These are phyloP conservation scores for Globisporangium irregulare DNA, from an alignment of 352 stramenopile species.

Conservation along the genomic window DNA sequence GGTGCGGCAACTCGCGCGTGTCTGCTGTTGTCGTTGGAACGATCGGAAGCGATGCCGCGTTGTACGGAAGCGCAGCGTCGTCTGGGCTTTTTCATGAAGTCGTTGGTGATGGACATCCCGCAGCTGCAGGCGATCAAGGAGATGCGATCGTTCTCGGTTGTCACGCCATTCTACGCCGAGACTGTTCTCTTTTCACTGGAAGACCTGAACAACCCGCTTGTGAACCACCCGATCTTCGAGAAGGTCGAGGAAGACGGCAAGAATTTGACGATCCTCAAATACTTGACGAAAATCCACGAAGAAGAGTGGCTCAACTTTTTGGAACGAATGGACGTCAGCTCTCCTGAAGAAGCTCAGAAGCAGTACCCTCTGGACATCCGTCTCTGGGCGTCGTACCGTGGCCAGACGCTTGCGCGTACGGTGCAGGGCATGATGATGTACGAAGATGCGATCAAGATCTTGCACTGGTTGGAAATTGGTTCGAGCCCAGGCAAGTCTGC, in stretches of 20 bases:
- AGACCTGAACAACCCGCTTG: slow-evolving; percentile 76
- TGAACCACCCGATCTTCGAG: slow-evolving; percentile 84
- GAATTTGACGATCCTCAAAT: slow-evolving; percentile 85
- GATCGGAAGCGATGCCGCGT: slow-evolving; percentile 64
- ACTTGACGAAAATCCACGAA: slow-evolving; percentile 80
- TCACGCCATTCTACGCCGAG: slow-evolving; percentile 84
- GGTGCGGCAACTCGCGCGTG: slow-evolving; percentile 64
- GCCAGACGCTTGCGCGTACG: slow-evolving; percentile 74
- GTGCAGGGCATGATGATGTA: slow-evolving; percentile 89
- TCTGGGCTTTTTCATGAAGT: slow-evolving; percentile 87
- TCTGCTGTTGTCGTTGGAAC: slow-evolving; percentile 62
- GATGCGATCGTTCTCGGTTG: slow-evolving; percentile 83
- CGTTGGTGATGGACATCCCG: slow-evolving; percentile 82
- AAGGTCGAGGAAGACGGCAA: slow-evolving; percentile 82
- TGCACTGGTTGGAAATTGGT: slow-evolving; percentile 84
- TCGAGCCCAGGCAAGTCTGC: slow-evolving; percentile 57
- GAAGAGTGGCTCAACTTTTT: slow-evolving; percentile 87
- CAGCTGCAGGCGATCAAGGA: slow-evolving; percentile 79
- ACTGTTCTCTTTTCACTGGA: slow-evolving; percentile 77
- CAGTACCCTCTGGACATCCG: slow-evolving; percentile 73
- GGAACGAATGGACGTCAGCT: slow-evolving; percentile 75
- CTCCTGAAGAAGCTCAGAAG: slow-evolving; percentile 64
- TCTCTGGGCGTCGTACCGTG: slow-evolving; percentile 79
- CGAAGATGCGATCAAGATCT: slow-evolving; percentile 83
- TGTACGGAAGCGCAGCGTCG: slow-evolving; percentile 63